Evolutionary conservation across 495 filamentous ascomycete genomes (phyloP), one percentile per base, ranked within the genome.

Genomic region (Neurospora sp.): DNA sequence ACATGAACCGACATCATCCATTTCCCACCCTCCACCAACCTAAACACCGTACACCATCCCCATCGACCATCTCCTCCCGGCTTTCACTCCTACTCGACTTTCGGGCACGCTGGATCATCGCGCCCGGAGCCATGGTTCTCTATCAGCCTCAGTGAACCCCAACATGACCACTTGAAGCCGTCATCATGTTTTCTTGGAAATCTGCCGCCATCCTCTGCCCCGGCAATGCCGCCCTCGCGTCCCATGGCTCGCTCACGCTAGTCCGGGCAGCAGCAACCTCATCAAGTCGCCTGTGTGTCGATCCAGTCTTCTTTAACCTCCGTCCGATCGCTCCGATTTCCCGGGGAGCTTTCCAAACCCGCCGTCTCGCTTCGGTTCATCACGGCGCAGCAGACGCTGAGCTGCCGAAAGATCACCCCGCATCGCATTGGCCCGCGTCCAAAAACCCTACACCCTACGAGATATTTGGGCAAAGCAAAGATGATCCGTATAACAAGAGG

Each of bases 391-490:
- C 37, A 54, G 18, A 31, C 27, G 39, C 14, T 38, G 62, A 66
- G 74, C 41, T 20, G 62, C 82, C 79, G 14, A 81, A 72, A 54
- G 79, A 72, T 27, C 81, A 75, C 75, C 75, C 39, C 79, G 76
- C 14, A 23, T 82, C 18, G 74, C 73, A 42, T 5, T 87, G 85
- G 85, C 85, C 85, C 2, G 74, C 78, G 16, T 82, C 80, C 11
- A 70, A 74, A 70, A 78, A 79, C 66, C 93, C 93, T n/a, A 96
- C 95, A 1, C 96, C 96, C 0, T 98, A 99, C 80, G 93, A 99
- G 75, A 92, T 99, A 76, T 89, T 98, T 75, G 84, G 89, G 66
- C 85, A 90, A 73, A 83, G 86, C 39, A 87, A 83, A 74, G 84
- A 79, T 37, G 88, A 88, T 20, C 87, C 90, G 18, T 99, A 99